These are phyloP conservation scores for Pyropia haitanensis DNA, from an alignment of 23 red algal genomes.

Conservation along the genomic window DNA sequence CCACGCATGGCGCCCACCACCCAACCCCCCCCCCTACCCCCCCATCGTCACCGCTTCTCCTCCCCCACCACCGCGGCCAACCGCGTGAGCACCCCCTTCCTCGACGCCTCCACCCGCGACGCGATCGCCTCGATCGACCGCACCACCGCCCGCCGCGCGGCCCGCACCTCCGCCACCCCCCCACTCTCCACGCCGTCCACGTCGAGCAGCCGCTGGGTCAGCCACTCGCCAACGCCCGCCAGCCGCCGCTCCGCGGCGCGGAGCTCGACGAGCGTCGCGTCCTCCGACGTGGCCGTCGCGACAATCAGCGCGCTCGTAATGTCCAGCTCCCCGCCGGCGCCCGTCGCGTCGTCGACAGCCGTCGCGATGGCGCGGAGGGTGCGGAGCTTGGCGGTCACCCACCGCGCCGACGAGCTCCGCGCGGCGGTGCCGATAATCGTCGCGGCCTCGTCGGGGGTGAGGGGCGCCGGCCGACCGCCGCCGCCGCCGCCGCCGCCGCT, in stretches of 20 bases:
- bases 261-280: not conserved
- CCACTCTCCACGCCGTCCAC: slow-evolving; percentile 49
- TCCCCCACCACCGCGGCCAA: too few species aligned
- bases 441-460: slow-evolving; percentile 1
- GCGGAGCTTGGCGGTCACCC: not conserved
- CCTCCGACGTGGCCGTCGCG: too few species aligned
- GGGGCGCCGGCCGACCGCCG: not conserved
- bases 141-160: slow-evolving; percentile 36
- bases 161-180: slow-evolving; percentile 26
- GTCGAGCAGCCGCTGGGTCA: slow-evolving; percentile 49
- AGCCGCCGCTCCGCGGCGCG: slow-evolving; percentile 14
- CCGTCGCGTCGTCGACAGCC: too few species aligned
- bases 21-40: too few species aligned
- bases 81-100: too few species aligned
- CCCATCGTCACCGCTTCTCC: too few species aligned
- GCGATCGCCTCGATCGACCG: slow-evolving; percentile 9
- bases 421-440: not conserved
- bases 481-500: not conserved
- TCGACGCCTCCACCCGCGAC: too few species aligned
- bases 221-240: slow-evolving; percentile 43
- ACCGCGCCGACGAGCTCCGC: not conserved
- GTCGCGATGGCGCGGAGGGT: too few species aligned
- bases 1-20: too few species aligned
- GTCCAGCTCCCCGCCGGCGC: too few species aligned
- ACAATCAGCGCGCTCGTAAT: too few species aligned